Evolutionary conservation across 108 stramenopile species (phyloP).

Genomic region (Mayamaea pseudoterrestris): DNA sequence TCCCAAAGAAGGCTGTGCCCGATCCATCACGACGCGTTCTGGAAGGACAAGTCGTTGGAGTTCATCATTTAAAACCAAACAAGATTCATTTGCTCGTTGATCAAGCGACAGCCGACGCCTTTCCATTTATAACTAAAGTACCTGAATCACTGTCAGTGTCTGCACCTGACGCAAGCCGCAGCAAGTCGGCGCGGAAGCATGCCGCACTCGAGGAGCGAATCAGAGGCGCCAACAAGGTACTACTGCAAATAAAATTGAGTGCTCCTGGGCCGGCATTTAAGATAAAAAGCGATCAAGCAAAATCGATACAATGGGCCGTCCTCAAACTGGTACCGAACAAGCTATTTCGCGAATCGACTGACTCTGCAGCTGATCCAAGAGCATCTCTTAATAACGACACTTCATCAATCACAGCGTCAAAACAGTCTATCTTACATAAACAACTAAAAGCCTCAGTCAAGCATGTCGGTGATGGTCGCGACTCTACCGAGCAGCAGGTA

Average conservation of each 20-base stretch:
- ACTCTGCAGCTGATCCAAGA: not conserved
- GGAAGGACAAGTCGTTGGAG: conserved; percentile 45
- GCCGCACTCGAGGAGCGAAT: conserved; percentile 35
- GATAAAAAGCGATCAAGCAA: not conserved
- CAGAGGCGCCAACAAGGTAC: conserved; percentile 39
- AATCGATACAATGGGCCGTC: conserved; percentile 40
- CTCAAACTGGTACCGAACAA: conserved; percentile 37
- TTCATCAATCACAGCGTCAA: not conserved
- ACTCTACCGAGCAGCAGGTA: conserved; percentile 41
- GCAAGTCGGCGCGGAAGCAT: conserved; percentile 12
- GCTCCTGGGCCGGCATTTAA: conserved; percentile 7
- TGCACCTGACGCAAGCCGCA: too few species aligned
- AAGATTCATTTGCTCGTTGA: conserved; percentile 38
- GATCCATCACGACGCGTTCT: conserved; percentile 16
- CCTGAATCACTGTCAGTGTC: conserved; percentile 16
- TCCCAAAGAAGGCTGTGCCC: conserved; percentile 18
- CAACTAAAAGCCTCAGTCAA: not conserved
- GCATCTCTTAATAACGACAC: not conserved
- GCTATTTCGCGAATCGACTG: conserved; percentile 8
- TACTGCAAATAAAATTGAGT: conserved; percentile 16
- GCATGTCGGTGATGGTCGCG: conserved; percentile 52
- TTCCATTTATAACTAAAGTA: conserved; percentile 29
- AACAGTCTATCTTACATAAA: not conserved
- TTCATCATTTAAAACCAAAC: conserved; percentile 2
- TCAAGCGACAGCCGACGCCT: conserved; percentile 11